phyloP scores from a whole-genome alignment of 208 protist genomes.

The Wallacemonas sp. region DNA sequence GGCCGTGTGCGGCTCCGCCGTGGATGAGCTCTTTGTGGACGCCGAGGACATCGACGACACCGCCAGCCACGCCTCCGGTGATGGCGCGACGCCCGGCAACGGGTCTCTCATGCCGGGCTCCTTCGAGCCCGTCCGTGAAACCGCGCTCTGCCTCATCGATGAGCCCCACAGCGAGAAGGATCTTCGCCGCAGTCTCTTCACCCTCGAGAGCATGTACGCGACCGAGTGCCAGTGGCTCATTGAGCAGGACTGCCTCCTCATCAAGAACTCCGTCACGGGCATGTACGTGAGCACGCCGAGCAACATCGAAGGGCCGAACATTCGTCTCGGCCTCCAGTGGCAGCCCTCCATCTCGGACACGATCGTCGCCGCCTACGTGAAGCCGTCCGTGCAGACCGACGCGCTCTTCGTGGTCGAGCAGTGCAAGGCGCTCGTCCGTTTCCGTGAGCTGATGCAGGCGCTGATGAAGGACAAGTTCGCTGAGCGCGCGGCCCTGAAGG shows the following conservation, averaged over 20 bases:
- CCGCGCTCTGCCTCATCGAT: constrained; percentile 61
- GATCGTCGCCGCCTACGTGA: constrained; percentile 34
- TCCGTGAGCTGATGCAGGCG: constrained; percentile 66
- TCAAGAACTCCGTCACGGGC: constrained; percentile 62
- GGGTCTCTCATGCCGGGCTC: not conserved
- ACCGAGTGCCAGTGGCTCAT: constrained; percentile 58
- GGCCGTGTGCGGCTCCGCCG: constrained; percentile 52
- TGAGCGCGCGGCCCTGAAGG: constrained; percentile 6
- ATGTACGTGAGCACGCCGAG: constrained; percentile 65
- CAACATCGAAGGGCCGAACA: constrained; percentile 30
- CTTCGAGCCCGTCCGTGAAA: constrained; percentile 31
- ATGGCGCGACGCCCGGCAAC: not conserved
- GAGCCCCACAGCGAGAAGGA: constrained; percentile 46
- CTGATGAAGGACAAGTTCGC: constrained; percentile 23
- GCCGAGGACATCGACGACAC: constrained; percentile 27
- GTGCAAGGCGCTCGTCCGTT: constrained; percentile 44
- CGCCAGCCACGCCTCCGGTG: constrained; percentile 13
- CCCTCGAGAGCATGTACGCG: constrained; percentile 55
- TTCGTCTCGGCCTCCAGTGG: constrained; percentile 52
- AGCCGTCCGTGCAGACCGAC: constrained; percentile 28
- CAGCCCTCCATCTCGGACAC: constrained; percentile 53
- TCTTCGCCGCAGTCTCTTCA: constrained; percentile 57
- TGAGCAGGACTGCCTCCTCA: constrained; percentile 62
- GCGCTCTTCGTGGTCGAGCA: constrained; percentile 48
- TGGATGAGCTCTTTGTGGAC: constrained; percentile 52